Percentiles rank a stretch among this genome's conserved stretches.
Conservation (phyloP, 768 basidiomycete genomes). For the Daedaleopsis sinensis region DNA sequence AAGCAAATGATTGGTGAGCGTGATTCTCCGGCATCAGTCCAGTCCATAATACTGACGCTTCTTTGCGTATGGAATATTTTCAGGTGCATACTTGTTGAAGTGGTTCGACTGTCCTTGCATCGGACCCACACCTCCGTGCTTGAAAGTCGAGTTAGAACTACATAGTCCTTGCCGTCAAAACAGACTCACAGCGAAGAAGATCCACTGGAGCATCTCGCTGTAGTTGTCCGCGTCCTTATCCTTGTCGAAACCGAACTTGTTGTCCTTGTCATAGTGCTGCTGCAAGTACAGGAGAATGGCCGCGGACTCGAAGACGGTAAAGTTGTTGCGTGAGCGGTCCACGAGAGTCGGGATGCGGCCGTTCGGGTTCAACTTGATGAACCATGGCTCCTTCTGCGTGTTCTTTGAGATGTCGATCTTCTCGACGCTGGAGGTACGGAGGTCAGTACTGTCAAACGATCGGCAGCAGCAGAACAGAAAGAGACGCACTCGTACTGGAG, state of each 20-base stretch:
- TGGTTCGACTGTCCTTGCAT: constrained; percentile 85
- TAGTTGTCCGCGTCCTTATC: constrained; percentile 59
- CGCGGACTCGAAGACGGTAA: constrained; percentile 73
- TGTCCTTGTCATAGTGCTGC: constrained; percentile 80
- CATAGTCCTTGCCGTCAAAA: neutral
- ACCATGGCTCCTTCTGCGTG: constrained; percentile 84
- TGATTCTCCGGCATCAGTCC: neutral
- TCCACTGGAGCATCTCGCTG: constrained; percentile 68
- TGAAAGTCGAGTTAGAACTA: neutral
- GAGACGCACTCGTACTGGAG: constrained; percentile 51
- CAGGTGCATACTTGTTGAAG: constrained; percentile 66
- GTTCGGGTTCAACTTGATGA: constrained; percentile 73
- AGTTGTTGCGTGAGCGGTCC: too few species aligned
- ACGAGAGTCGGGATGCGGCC: constrained; percentile 71
- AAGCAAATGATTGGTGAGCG: constrained; percentile 24
- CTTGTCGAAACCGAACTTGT: constrained; percentile 67
- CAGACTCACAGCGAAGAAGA: constrained; percentile 53
- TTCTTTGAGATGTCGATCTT: constrained; percentile 62
- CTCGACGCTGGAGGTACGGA: constrained; percentile 42
- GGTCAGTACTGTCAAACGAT: neutral
- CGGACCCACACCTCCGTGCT: constrained; percentile 83
- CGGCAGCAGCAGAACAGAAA: neutral
- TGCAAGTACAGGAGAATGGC: constrained; percentile 85
- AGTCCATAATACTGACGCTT: constrained; percentile 50
- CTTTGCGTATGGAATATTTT: constrained; percentile 70